Percentiles rank a stretch among this genome's conserved stretches.
Evolutionary conservation across 345 rosid species (phyloP).

Genomic region (Syzygium aqueum): DNA sequence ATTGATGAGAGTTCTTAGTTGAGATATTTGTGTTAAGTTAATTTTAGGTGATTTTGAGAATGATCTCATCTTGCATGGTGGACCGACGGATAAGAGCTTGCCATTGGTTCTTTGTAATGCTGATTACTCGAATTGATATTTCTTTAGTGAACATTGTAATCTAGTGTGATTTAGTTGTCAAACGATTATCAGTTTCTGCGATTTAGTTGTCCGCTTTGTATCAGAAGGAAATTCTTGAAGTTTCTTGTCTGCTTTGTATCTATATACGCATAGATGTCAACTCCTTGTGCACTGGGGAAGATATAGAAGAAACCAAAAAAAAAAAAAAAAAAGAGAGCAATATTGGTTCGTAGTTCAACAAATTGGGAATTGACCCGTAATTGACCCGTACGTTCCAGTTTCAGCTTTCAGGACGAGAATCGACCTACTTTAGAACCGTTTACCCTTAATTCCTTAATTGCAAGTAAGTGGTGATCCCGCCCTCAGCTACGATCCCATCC

Average conservation of each 20-base stretch:
- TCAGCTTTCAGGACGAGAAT: background rate
- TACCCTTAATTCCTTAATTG: background rate
- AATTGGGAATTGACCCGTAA: background rate
- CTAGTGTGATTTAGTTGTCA: background rate
- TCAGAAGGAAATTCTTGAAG: background rate
- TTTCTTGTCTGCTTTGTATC: background rate
- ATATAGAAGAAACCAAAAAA: background rate
- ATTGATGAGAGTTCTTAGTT: background rate
- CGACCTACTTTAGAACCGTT: background rate
- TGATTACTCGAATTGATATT: background rate
- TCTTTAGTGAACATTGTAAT: background rate
- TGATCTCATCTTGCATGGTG: background rate
- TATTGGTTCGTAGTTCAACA: background rate
- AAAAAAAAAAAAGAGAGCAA: background rate
- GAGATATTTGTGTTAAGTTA: background rate
- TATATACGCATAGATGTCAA: background rate
- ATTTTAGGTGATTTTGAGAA: background rate
- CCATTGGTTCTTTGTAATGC: background rate
- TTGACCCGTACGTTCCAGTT: rapidly evolving
- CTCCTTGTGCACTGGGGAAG: background rate
- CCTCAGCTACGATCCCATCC: background rate
- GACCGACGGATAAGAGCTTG: background rate
- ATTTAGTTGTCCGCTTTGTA: background rate
- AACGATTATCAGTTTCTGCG: background rate
- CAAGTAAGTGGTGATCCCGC: background rate